Conservation (phyloP, 805 yeast genomes). For the Candida krabiensis region DNA sequence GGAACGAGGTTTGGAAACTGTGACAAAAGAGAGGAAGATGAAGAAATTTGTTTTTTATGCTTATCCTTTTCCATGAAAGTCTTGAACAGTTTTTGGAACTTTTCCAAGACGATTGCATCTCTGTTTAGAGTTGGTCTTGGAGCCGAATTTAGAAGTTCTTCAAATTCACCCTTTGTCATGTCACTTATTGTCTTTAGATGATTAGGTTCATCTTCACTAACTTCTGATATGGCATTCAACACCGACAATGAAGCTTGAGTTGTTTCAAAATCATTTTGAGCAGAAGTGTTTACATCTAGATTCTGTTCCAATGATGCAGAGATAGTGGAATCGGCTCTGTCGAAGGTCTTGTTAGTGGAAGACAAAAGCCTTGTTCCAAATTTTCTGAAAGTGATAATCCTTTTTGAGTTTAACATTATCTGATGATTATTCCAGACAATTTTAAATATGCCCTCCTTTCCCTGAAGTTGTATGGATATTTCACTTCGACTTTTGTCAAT, state of each 20-base stretch:
- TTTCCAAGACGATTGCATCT: constrained; percentile 27
- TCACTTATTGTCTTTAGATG: constrained; percentile 15
- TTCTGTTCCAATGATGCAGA: background rate
- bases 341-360: background rate
- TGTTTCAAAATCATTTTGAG: background rate
- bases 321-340: background rate
- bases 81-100: constrained; percentile 28
- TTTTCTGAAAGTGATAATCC: background rate
- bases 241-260: constrained; percentile 1
- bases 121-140: constrained; percentile 31
- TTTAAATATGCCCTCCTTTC: no score
- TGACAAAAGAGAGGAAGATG: constrained; percentile 27
- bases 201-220: background rate
- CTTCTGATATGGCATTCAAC: background rate
- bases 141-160: constrained; percentile 22
- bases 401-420: background rate
- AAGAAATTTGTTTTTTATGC: constrained; percentile 19
- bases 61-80: constrained; percentile 26
- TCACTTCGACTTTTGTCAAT: no score
- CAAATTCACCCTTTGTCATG: constrained; percentile 27
- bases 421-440: no score
- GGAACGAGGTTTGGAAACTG: constrained; percentile 64
- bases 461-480: no score
- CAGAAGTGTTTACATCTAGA: background rate
- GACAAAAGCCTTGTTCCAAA: background rate